A percentile compares a stretch with the other conserved stretches of the same genome.
phyloP scores from a whole-genome alignment of 176 grass and related monocot species.

The Juncus effusus region DNA sequence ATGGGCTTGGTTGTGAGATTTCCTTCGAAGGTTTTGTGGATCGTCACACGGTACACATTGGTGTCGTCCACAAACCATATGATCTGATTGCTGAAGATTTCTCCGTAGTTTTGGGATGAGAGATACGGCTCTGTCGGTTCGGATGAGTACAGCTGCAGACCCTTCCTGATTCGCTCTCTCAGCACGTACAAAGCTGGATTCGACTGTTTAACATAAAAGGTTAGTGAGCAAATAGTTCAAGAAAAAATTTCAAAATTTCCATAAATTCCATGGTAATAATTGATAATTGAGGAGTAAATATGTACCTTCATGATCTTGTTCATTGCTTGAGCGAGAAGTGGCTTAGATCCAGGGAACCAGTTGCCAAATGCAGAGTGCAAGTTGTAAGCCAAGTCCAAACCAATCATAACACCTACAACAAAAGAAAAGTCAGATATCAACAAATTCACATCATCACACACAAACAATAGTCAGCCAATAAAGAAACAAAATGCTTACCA shows the following conservation, averaged over 20 bases:
- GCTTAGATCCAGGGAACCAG: conserved; percentile 98
- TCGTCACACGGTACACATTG: conserved; percentile 95
- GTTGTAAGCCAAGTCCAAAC: conserved; percentile 91
- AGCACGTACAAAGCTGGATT: conserved; percentile 92
- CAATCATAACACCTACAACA: conserved; percentile 93
- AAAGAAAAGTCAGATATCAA: conserved; percentile 18
- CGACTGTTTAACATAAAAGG: conserved; percentile 58
- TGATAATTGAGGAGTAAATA: background rate
- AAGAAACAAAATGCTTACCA: conserved; percentile 46
- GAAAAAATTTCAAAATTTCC: conserved; percentile 7
- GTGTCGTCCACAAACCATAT: conserved; percentile 99
- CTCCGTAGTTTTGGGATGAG: conserved; percentile 97
- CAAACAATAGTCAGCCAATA: background rate
- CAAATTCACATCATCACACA: conserved; percentile 9
- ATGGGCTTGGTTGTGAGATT: conserved; percentile 97
- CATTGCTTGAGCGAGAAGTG: conserved; percentile 91
- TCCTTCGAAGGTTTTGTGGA: conserved; percentile 98
- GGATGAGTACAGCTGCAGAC: conserved; percentile 93
- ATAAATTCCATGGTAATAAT: conserved; percentile 4
- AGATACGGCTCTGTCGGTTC: conserved; percentile 97
- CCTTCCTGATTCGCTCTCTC: conserved; percentile 96
- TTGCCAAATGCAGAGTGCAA: conserved; percentile 93
- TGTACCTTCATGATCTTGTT: conserved; percentile 99
- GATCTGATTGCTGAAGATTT: conserved; percentile 99
- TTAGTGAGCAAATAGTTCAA: background rate